Conservation (phyloP, 2,329 filamentous ascomycete species). For the Herpotrichia juniperi region DNA sequence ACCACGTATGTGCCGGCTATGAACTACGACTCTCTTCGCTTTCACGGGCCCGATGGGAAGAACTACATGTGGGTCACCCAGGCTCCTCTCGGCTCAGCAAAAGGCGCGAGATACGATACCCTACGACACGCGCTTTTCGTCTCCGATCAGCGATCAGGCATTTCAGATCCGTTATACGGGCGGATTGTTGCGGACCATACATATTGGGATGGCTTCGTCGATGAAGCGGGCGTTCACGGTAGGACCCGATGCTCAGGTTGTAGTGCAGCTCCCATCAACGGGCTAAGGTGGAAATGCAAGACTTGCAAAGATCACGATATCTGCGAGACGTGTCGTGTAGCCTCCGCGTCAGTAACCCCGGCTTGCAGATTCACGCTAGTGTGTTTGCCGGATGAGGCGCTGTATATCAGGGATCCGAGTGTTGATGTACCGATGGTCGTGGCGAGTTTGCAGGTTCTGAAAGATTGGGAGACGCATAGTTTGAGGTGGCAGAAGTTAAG, state of each 20-base stretch:
- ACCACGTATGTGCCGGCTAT: slow-evolving; percentile 37
- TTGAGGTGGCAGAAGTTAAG: slow-evolving; percentile 27
- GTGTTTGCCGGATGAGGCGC: slow-evolving; percentile 34
- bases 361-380: slow-evolving; percentile 28
- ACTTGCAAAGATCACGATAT: slow-evolving; percentile 31
- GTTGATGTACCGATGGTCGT: slow-evolving; percentile 35
- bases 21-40: slow-evolving; percentile 41
- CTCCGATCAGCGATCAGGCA: slow-evolving; percentile 13
- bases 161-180: slow-evolving; percentile 37
- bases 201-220: slow-evolving; percentile 38
- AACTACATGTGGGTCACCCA: slow-evolving; percentile 40
- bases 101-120: slow-evolving; percentile 35
- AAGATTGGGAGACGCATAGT: slow-evolving; percentile 40
- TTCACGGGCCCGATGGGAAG: slow-evolving; percentile 33
- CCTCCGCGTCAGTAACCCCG: slow-evolving; percentile 15
- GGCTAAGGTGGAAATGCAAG: slow-evolving; percentile 34
- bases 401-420: slow-evolving; percentile 28
- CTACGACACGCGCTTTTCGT: slow-evolving; percentile 41
- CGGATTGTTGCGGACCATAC: slow-evolving; percentile 43
- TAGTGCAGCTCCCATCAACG: slow-evolving; percentile 23
- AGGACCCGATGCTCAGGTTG: slow-evolving; percentile 27
- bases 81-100: slow-evolving; percentile 25
- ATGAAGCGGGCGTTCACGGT: slow-evolving; percentile 19
- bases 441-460: slow-evolving; percentile 39
- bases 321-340: slow-evolving; percentile 25